These are phyloP conservation scores for Neolecta irregularis DNA, from an alignment of 1,139 yeast species.

Conservation along the genomic window DNA sequence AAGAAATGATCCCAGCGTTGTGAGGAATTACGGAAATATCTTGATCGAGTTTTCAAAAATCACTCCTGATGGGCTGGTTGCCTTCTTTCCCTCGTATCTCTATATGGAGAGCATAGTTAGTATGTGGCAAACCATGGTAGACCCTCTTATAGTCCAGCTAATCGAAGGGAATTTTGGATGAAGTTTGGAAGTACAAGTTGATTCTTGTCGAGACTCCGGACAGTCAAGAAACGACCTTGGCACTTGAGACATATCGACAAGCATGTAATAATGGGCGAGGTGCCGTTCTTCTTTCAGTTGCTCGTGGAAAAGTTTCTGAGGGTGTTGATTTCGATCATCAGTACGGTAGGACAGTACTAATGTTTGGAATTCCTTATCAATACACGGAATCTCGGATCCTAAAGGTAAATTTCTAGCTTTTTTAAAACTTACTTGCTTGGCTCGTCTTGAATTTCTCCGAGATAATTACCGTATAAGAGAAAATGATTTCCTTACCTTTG, in stretches of 20 bases:
- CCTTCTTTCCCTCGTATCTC: slow-evolving; percentile 86
- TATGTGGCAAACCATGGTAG: slow-evolving; percentile 4
- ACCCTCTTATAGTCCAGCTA: not conserved
- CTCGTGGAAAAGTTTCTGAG: slow-evolving; percentile 96
- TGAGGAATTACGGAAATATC: slow-evolving; percentile 86
- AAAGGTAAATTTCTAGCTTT: slow-evolving; percentile 25
- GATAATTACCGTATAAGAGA: slow-evolving; percentile 87
- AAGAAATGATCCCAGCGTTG: slow-evolving; percentile 93
- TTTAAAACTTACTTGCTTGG: slow-evolving; percentile 22
- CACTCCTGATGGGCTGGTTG: slow-evolving; percentile 97
- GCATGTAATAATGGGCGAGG: slow-evolving; percentile 98
- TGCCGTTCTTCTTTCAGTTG: slow-evolving; percentile 87
- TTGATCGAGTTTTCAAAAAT: slow-evolving; percentile 83
- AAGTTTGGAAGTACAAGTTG: slow-evolving; percentile 93
- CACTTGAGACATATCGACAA: slow-evolving; percentile 73
- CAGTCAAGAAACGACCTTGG: slow-evolving; percentile 93
- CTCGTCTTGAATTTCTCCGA: slow-evolving; percentile 79
- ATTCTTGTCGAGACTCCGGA: slow-evolving; percentile 98
- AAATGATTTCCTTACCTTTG: slow-evolving; percentile 87
- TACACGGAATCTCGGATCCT: slow-evolving; percentile 91
- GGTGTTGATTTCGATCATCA: slow-evolving; percentile 99
- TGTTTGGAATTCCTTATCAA: slow-evolving; percentile 97
- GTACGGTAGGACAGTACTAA: slow-evolving; percentile 88
- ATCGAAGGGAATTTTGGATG: slow-evolving; percentile 63
- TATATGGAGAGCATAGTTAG: slow-evolving; percentile 77